A percentile compares a stretch with the other conserved stretches of the same genome.
Conservation (phyloP, 2,329 filamentous ascomycete species). For the Verticillium albo-atrum region DNA sequence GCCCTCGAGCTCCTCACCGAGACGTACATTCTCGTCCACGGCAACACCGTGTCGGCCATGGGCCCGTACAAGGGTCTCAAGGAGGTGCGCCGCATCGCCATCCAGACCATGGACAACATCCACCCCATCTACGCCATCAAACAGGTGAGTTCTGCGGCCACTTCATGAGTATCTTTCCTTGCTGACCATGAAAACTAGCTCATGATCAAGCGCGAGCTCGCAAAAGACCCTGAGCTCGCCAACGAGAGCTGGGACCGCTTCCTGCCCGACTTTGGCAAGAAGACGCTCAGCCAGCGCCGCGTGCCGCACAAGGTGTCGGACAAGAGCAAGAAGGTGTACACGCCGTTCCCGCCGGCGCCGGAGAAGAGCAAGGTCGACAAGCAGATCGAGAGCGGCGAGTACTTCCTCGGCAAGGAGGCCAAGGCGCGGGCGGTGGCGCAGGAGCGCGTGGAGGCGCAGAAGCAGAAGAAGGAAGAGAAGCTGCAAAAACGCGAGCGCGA, state of each 20-base stretch:
- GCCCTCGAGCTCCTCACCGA: conserved; percentile 87
- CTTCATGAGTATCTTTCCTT: too few species aligned
- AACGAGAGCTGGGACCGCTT: conserved; percentile 95
- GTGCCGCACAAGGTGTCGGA: conserved; percentile 83
- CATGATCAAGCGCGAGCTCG: conserved; percentile 90
- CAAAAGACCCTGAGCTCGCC: conserved; percentile 80
- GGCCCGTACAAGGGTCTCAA: conserved; percentile 90
- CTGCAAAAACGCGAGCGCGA: conserved; percentile 79
- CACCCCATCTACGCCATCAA: conserved; percentile 82
- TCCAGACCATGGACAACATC: conserved; percentile 96
- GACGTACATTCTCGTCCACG: conserved; percentile 93
- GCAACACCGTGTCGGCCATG: conserved; percentile 91
- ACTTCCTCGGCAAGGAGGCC: conserved; percentile 88
- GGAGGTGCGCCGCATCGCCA: conserved; percentile 81
- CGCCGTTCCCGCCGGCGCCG: conserved; percentile 91
- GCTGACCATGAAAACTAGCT: conserved; percentile 46
- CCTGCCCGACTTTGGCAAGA: conserved; percentile 94
- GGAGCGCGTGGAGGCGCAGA: conserved; percentile 79
- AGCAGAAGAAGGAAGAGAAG: conserved; percentile 83
- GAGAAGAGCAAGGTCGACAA: conserved; percentile 99
- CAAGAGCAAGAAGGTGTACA: conserved; percentile 92
- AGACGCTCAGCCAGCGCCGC: conserved; percentile 77
- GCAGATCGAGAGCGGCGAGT: conserved; percentile 97
- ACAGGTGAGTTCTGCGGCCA: conserved; percentile 2
- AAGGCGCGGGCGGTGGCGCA: conserved; percentile 81